Percentiles rank a stretch among this genome's conserved stretches.
Conservation (phyloP, 495 filamentous ascomycete species). For the Filosporella fistucella region DNA sequence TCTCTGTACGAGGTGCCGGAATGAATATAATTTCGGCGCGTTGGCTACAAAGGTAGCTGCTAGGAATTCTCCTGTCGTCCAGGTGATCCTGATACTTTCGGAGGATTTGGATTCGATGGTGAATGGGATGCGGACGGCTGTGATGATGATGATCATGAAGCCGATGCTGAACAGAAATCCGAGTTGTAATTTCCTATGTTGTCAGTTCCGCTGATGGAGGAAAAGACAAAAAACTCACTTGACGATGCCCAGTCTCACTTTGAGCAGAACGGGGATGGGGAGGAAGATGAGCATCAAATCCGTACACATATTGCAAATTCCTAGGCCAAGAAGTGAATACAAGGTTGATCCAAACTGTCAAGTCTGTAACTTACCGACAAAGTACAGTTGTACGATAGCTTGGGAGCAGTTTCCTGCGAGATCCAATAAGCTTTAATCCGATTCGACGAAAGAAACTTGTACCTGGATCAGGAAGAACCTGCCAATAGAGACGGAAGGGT, state of each 20-base stretch:
- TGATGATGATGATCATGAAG: slow-evolving; percentile 22
- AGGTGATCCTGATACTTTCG: slow-evolving; percentile 36
- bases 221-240: too few species aligned
- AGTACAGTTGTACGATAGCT: slow-evolving; percentile 36
- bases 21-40: slow-evolving; percentile 31
- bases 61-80: slow-evolving; percentile 38
- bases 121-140: slow-evolving; percentile 15
- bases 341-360: too few species aligned
- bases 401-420: slow-evolving; percentile 29
- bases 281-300: slow-evolving; percentile 38
- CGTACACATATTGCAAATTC: slow-evolving; percentile 36
- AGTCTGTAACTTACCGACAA: too few species aligned
- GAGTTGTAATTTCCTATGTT: slow-evolving; percentile 23
- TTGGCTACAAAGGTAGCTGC: slow-evolving; percentile 41
- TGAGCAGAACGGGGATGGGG: slow-evolving; percentile 34
- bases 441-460: not conserved
- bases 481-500: slow-evolving; percentile 39
- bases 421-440: not conserved
- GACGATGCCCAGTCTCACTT: too few species aligned
- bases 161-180: slow-evolving; percentile 18
- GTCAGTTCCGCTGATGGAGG: too few species aligned
- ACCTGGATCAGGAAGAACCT: slow-evolving; percentile 35
- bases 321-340: slow-evolving; percentile 32
- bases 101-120: slow-evolving; percentile 24
- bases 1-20: too few species aligned